Percentiles rank a stretch among this genome's conserved stretches.
Conservation (phyloP, 2,329 filamentous ascomycete genomes). For the Neofusicoccum laricinum region DNA sequence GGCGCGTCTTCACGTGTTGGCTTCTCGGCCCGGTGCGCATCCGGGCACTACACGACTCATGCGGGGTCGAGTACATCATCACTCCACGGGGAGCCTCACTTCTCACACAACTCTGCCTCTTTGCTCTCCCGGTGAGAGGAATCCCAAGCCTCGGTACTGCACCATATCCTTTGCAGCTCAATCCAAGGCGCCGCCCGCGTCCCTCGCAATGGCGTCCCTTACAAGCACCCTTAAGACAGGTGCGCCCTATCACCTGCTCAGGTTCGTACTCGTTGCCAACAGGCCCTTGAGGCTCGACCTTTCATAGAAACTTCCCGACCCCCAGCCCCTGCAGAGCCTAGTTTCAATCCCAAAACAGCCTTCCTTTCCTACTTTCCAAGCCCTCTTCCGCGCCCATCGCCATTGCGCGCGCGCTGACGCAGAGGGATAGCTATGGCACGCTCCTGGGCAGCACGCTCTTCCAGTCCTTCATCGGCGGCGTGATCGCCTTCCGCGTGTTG, state of each 20-base stretch:
- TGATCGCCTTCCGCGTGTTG: slow-evolving; percentile 73
- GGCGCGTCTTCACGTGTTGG: neutral
- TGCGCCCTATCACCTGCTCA: slow-evolving; percentile 73
- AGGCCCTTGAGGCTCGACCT: neutral
- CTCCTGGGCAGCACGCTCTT: slow-evolving; percentile 84
- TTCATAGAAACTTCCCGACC: neutral
- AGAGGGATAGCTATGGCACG: slow-evolving; percentile 68
- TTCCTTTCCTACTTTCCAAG: slow-evolving; percentile 17
- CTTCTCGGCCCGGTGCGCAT: neutral
- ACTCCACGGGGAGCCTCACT: neutral
- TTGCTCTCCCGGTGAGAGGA: neutral
- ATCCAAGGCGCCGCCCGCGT: neutral
- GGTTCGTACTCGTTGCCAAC: slow-evolving; percentile 46
- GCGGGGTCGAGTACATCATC: slow-evolving; percentile 10
- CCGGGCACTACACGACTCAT: neutral
- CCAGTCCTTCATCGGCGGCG: slow-evolving; percentile 74
- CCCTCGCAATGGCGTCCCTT: slow-evolving; percentile 43
- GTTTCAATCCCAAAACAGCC: slow-evolving; percentile 18
- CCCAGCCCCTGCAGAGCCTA: slow-evolving; percentile 17
- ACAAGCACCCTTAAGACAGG: slow-evolving; percentile 54
- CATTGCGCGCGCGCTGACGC: slow-evolving; percentile 12
- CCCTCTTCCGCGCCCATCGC: neutral
- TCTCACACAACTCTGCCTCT: neutral
- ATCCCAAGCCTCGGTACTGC: neutral
- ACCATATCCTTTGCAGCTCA: neutral